Percentiles rank a stretch among this genome's conserved stretches.
These are phyloP conservation scores for Pecoramyces ruminantium DNA, from an alignment of 192 early-diverging fungal genomes.

Conservation along the genomic window DNA sequence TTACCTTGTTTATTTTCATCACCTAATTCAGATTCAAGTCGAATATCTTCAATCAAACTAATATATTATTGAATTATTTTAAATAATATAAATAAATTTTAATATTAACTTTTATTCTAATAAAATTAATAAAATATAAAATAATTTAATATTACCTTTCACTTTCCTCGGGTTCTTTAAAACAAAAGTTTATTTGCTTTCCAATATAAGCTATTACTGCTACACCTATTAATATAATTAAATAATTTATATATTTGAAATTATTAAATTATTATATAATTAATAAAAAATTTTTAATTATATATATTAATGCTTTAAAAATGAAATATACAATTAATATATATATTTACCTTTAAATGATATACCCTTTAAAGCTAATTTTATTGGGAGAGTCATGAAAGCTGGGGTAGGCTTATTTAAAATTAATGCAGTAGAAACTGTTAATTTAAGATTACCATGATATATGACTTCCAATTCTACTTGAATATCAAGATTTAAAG, in stretches of 20 bases:
- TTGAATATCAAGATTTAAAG: constrained; percentile 40
- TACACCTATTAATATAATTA: no score
- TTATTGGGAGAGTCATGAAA: constrained; percentile 57
- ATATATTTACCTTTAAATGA: constrained; percentile 36
- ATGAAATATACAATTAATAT: no score
- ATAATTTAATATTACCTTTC: constrained; percentile 11
- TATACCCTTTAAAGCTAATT: constrained; percentile 45
- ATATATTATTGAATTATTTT: background rate
- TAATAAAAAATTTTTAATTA: background rate
- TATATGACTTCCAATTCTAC: constrained; percentile 41
- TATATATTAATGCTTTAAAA: constrained; percentile 5
- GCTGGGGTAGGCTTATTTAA: constrained; percentile 60
- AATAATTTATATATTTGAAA: no score
- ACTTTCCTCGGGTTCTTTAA: constrained; percentile 36
- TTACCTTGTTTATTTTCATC: constrained; percentile 33
- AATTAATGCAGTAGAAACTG: constrained; percentile 43
- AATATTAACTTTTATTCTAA: no score
- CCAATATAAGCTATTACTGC: constrained; percentile 48
- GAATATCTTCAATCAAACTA: constrained; percentile 34
- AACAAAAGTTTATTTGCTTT: constrained; percentile 49
- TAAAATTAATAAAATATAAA: no score
- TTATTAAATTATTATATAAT: no score
- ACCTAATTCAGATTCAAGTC: constrained; percentile 42
- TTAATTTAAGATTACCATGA: constrained; percentile 54
- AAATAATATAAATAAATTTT: constrained; percentile 2